These are phyloP conservation scores for Talaromyces verruculosus DNA, from an alignment of 2,329 filamentous ascomycete genomes.

Conservation along the genomic window DNA sequence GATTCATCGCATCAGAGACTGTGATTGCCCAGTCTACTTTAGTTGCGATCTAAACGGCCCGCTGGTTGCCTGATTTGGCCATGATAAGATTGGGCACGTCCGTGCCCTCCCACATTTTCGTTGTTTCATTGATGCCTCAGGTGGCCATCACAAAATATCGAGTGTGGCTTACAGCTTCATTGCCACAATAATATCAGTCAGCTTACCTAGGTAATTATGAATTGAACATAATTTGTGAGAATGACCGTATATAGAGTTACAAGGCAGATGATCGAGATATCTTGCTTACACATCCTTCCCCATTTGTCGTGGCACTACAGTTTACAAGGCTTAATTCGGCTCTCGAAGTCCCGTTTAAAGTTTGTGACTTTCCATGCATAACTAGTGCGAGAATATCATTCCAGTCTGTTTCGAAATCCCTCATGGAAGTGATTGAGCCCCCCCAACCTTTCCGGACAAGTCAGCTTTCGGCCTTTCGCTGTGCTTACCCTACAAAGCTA, in stretches of 20 bases:
- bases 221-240: background rate
- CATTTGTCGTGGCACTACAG: background rate
- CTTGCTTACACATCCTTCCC: background rate
- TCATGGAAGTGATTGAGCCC: background rate
- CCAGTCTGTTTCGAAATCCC: background rate
- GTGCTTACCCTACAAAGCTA: background rate
- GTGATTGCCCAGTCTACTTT: background rate
- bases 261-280: background rate
- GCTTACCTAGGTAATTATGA: background rate
- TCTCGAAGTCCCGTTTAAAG: background rate
- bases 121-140: background rate
- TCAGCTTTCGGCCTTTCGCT: background rate
- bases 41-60: background rate
- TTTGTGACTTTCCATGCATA: background rate
- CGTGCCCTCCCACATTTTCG: background rate
- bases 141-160: background rate
- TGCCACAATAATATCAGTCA: background rate
- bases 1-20: background rate
- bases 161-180: slow-evolving; percentile 1
- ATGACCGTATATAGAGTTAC: background rate
- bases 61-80: background rate
- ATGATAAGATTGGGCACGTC: background rate
- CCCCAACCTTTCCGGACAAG: background rate
- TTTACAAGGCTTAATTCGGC: background rate
- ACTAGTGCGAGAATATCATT: background rate